Evolutionary conservation across 257 asterid species (phyloP).

Genomic region (Lycium ferocissimum): DNA sequence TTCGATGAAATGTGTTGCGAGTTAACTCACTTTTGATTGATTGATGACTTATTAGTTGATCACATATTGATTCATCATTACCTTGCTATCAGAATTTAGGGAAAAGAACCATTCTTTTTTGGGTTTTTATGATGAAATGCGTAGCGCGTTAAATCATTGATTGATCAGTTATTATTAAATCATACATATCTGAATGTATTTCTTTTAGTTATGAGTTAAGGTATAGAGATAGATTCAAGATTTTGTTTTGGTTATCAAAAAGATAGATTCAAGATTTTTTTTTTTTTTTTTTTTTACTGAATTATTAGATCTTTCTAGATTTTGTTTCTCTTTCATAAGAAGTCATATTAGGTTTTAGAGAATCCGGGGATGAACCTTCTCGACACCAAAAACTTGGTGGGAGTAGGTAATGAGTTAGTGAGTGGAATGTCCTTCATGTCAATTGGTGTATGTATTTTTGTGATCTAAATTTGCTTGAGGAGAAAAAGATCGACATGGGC

Average conservation of each 20-base stretch:
- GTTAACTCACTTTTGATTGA: conserved; percentile 15
- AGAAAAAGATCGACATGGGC: conserved; percentile 69
- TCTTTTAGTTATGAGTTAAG: conserved; percentile 3
- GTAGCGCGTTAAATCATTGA: background rate
- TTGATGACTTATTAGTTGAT: background rate
- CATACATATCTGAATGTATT: background rate
- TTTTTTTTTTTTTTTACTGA: background rate
- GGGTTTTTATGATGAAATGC: background rate
- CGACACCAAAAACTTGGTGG: conserved; percentile 22
- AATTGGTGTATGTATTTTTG: conserved; percentile 40
- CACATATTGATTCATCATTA: background rate
- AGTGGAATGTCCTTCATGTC: conserved; percentile 14
- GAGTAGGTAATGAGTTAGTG: conserved; percentile 25
- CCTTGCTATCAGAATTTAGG: background rate
- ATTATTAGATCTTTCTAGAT: background rate
- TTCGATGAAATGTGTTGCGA: background rate
- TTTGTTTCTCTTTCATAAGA: background rate
- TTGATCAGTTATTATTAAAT: background rate
- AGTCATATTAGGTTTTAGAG: background rate
- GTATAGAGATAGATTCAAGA: background rate
- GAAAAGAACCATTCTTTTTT: background rate
- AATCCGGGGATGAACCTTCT: conserved; percentile 13
- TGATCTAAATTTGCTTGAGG: conserved; percentile 46
- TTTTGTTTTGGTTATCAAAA: background rate
- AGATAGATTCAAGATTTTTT: background rate